Conservation (phyloP, 495 filamentous ascomycete genomes). For the Penicillium canariense region DNA sequence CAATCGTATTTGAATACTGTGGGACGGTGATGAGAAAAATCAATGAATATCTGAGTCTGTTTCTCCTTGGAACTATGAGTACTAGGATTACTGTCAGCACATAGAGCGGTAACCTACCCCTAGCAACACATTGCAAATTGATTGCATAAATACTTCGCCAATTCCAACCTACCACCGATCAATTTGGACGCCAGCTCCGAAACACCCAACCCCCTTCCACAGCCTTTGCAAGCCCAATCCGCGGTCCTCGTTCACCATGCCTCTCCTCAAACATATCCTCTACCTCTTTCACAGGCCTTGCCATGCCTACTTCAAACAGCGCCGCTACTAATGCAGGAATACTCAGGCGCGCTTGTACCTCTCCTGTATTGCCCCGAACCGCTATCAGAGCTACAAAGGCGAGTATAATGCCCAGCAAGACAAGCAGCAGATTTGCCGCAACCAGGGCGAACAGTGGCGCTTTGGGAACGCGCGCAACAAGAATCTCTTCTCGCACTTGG, state of each 20-base stretch:
- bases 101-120: too few species aligned
- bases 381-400: not conserved
- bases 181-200: not conserved
- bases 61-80: too few species aligned
- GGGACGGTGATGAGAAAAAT: too few species aligned
- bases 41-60: too few species aligned
- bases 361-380: not conserved
- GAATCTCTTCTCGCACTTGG: not conserved
- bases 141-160: not conserved
- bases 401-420: not conserved
- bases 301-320: not conserved
- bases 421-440: not conserved
- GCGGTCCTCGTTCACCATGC: not conserved
- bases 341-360: not conserved
- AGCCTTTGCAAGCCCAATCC: not conserved
- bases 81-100: too few species aligned
- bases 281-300: not conserved
- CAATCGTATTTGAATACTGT: too few species aligned
- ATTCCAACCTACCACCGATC: not conserved
- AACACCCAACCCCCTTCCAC: not conserved
- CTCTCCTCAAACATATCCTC: not conserved
- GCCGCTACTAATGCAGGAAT: not conserved
- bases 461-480: not conserved
- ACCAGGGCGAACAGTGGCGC: not conserved
- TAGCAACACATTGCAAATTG: too few species aligned